Conservation (phyloP, 1,284 basidiomycete species). For the Microbotryomycetes sp. region DNA sequence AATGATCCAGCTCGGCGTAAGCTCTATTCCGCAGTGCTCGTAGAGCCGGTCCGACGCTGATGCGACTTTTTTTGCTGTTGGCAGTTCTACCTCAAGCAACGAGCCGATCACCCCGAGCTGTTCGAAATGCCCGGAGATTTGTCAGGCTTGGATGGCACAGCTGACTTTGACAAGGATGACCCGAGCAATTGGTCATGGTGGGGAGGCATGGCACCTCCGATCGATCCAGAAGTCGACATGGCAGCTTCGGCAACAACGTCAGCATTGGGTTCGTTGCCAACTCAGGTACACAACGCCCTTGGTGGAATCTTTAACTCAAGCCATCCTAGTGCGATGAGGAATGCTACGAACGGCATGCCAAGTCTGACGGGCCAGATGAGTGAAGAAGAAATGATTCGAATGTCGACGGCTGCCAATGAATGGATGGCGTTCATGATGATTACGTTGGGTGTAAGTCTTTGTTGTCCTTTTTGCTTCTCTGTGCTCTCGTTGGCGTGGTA, state of each 20-base stretch:
- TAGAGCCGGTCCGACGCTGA: neutral
- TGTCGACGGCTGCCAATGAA: constrained; percentile 25
- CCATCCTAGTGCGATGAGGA: constrained; percentile 1
- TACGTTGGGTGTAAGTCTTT: constrained; percentile 18
- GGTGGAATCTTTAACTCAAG: constrained; percentile 13
- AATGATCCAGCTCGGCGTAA: constrained; percentile 59
- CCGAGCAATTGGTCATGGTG: constrained; percentile 28
- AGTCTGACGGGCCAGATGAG: constrained; percentile 21
- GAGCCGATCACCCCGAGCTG: constrained; percentile 14
- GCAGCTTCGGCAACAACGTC: constrained; percentile 6
- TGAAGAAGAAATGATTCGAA: constrained; percentile 10
- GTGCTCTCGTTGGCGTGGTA: neutral
- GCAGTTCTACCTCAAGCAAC: constrained; percentile 34
- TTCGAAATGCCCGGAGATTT: constrained; percentile 8
- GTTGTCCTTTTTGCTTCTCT: neutral
- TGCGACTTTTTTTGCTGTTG: neutral
- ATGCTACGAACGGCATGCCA: constrained; percentile 4
- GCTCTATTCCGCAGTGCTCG: neutral
- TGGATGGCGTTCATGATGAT: constrained; percentile 29
- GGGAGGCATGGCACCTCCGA: constrained; percentile 13
- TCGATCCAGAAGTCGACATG: neutral
- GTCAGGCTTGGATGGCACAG: constrained; percentile 19
- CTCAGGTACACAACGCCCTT: constrained; percentile 16
- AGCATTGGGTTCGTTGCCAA: constrained; percentile 21
- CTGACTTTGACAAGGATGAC: constrained; percentile 1